Conservation (phyloP, 805 yeast species). For the Kuraishia hungarica region DNA sequence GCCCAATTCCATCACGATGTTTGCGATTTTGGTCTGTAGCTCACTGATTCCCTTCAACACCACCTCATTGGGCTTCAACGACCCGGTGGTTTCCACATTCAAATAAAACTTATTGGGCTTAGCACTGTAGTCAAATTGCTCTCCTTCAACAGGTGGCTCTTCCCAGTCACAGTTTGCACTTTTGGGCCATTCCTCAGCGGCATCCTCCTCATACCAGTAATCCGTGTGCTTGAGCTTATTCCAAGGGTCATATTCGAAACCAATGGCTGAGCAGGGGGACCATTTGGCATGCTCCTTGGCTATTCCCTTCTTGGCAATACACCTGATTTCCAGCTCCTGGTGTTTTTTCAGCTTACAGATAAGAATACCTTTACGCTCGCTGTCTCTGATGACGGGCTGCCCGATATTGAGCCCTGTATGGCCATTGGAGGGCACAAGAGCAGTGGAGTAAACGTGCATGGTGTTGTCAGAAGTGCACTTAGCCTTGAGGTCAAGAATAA, state of each 20-base stretch:
- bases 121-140: conserved; percentile 77
- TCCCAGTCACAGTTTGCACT: conserved; percentile 89
- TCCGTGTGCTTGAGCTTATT: conserved; percentile 94
- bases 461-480: conserved; percentile 81
- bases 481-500: conserved; percentile 79
- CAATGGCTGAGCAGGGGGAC: conserved; percentile 95
- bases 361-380: conserved; percentile 73
- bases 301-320: conserved; percentile 96
- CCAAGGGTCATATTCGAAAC: conserved; percentile 99
- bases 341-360: conserved; percentile 87
- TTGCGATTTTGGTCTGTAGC: conserved; percentile 84
- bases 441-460: conserved; percentile 85
- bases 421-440: conserved; percentile 37
- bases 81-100: conserved; percentile 90
- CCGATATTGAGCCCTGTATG: conserved; percentile 43
- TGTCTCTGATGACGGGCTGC: conserved; percentile 76
- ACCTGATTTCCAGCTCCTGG: conserved; percentile 81
- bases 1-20: conserved; percentile 65
- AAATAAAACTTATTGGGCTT: conserved; percentile 75
- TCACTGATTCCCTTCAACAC: conserved; percentile 78
- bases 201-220: conserved; percentile 90
- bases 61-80: conserved; percentile 82
- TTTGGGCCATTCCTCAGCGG: conserved; percentile 89
- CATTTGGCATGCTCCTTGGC: conserved; percentile 98
- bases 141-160: conserved; percentile 87